Base-by-base conservation (phyloP, 2,329 filamentous ascomycete species). In the Fusarium praegraminearum region DNA sequence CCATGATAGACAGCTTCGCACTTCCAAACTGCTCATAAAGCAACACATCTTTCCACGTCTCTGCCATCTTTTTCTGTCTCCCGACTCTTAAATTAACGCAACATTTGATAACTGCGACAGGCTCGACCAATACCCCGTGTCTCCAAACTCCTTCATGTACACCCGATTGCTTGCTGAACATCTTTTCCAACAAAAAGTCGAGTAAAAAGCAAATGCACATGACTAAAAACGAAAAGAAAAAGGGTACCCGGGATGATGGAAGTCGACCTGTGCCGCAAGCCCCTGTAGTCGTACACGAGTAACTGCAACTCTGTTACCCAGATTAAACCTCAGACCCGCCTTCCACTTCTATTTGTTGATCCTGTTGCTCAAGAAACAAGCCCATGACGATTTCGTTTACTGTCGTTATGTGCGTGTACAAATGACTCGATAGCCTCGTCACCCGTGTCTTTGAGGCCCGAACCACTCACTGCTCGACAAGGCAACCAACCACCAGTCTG, bases 271-370 rank as follows among this genome's bases (percentile, higher is more conserved):
- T 69, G 67, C 68, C 66, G 55, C 59, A 57, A 68, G 58, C 63
- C 63, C 62, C 62, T 70, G 74, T 75, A 76, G 74, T 79, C 73
- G 69, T 79, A 79, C 77, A 78, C 72, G 72, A 76, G 74, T 73
- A 77, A 75, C 70, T 65, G 59, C 59, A 75, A 73, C 66, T 71
- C 72, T 69, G 67, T 77, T 76, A 76, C 74, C 72, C 74, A 75
- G 66, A 78, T 78, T 77, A 78, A 72, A 58, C 57, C 57, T 59
- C 47, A 46, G 45, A 60, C 54, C 52, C 62, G 57, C 53, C 53
- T 44, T 63, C 61, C 55, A 32, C 59, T 54, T 65, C 71, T 69
- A 72, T 70, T 67, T 56, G 52, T 54, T 58, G 50, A 50, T 59
- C 51, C 46, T 57, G 62, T 49, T 60, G 50, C 57, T 62, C 57